Conservation (phyloP, 1,139 yeast species). For the Saccharomyces pastorianus region DNA sequence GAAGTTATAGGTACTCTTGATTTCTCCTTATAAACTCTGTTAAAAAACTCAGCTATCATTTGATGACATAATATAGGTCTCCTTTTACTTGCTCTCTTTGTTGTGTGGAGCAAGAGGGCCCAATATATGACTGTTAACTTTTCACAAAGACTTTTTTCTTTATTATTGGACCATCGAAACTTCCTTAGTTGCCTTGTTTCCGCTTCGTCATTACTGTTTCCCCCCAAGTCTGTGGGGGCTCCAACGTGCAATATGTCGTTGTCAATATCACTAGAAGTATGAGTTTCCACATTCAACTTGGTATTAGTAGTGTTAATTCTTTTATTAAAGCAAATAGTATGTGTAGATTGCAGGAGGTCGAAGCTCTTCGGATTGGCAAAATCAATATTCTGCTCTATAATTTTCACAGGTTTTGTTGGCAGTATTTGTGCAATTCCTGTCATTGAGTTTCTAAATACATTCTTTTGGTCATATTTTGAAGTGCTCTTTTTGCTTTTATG, state of each 20-base stretch:
- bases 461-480: background rate
- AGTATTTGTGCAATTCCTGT: background rate
- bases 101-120: background rate
- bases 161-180: background rate
- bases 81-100: background rate
- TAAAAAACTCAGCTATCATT: background rate
- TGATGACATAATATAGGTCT: background rate
- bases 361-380: background rate
- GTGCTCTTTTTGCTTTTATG: background rate
- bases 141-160: background rate
- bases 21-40: background rate
- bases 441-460: background rate
- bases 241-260: background rate
- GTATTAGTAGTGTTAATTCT: background rate
- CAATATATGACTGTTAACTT: background rate
- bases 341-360: background rate
- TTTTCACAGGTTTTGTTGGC: background rate
- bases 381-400: background rate
- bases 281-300: background rate
- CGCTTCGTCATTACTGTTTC: background rate
- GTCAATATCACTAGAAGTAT: background rate
- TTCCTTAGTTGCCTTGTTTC: background rate
- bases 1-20: background rate
- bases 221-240: background rate
- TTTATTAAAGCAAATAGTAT: background rate